Percentiles rank a stretch among this genome's conserved stretches.
Conservation (phyloP, 179 eudicot species). For the Silene coronaria region DNA sequence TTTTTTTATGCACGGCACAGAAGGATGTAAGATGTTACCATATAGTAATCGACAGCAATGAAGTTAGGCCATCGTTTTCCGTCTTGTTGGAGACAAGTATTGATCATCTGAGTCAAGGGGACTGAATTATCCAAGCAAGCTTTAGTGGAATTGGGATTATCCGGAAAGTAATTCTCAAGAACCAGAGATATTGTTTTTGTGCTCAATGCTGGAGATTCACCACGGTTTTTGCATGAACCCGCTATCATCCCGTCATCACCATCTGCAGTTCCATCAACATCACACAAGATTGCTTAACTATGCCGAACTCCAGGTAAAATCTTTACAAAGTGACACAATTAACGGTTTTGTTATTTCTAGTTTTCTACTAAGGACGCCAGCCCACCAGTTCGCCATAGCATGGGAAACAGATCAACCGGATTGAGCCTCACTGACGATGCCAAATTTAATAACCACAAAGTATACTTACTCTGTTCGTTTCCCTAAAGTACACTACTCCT, state of each 20-base stretch:
- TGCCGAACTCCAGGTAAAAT: background rate
- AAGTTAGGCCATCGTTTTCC: conserved; percentile 52
- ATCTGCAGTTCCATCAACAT: conserved; percentile 31
- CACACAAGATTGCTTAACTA: background rate
- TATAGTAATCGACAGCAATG: conserved; percentile 50
- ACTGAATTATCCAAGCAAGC: conserved; percentile 52
- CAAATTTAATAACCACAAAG: too few species aligned
- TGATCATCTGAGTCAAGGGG: conserved; percentile 40
- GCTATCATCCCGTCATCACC: conserved; percentile 40
- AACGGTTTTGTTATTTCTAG: too few species aligned
- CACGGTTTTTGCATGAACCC: conserved; percentile 39
- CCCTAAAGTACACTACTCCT: too few species aligned
- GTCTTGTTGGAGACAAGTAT: conserved; percentile 34
- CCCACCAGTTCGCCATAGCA: too few species aligned
- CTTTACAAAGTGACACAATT: too few species aligned
- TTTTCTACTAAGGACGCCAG: too few species aligned
- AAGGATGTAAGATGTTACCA: conserved; percentile 23
- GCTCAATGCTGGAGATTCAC: conserved; percentile 35
- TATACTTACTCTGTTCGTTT: too few species aligned
- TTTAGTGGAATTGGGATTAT: conserved; percentile 32
- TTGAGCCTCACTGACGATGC: too few species aligned
- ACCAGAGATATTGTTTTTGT: conserved; percentile 32
- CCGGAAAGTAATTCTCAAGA: conserved; percentile 41
- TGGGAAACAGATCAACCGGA: too few species aligned
- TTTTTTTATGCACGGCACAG: too few species aligned